A percentile compares a stretch with the other conserved stretches of the same genome.
Conservation (phyloP, 2,329 filamentous ascomycete genomes). For the Aspergillus sp. region DNA sequence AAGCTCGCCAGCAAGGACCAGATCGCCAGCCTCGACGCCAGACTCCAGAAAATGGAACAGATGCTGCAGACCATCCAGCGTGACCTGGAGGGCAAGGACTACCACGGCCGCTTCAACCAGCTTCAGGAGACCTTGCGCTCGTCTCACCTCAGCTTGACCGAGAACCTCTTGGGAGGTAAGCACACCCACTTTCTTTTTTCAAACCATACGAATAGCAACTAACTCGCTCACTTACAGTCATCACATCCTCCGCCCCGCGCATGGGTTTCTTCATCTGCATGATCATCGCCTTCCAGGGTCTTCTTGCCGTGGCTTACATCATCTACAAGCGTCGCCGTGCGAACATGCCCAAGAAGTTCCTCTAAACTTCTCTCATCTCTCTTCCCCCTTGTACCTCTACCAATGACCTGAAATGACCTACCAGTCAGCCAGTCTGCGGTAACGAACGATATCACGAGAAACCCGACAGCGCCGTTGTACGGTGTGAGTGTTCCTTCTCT, state of each 20-base stretch:
- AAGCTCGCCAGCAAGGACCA: conserved; percentile 40
- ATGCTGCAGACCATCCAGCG: conserved; percentile 53
- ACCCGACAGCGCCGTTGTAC: not conserved
- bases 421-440: not conserved
- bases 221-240: conserved; percentile 39
- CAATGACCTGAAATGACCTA: too few relatives aligned
- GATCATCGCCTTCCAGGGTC: conserved; percentile 72
- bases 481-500: not conserved
- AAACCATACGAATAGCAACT: not conserved
- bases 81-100: conserved; percentile 60
- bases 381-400: too few relatives aligned
- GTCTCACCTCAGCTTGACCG: conserved; percentile 55
- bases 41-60: conserved; percentile 57
- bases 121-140: conserved; percentile 57
- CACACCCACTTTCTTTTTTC: conserved; percentile 14
- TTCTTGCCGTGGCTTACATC: conserved; percentile 69
- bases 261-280: conserved; percentile 67
- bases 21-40: conserved; percentile 45
- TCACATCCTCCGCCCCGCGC: conserved; percentile 56
- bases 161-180: conserved; percentile 55
- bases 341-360: conserved; percentile 85
- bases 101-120: conserved; percentile 55
- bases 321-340: conserved; percentile 77
- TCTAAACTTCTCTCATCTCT: conserved; percentile 51
- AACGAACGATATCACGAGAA: not conserved